Evolutionary conservation across 352 stramenopile species (phyloP).

Genomic region (Globisporangium canariense): DNA sequence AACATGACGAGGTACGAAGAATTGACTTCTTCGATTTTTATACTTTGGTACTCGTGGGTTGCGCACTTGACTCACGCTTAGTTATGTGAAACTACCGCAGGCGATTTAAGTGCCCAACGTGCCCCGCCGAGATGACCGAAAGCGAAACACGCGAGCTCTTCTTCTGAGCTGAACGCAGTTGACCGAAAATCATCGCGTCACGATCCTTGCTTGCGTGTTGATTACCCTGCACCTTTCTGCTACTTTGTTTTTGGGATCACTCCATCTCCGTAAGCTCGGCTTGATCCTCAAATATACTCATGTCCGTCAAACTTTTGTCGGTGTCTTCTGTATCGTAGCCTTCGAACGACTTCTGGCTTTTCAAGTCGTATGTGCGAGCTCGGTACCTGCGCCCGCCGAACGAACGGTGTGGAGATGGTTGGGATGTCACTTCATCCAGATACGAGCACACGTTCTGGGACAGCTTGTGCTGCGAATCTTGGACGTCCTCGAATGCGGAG

Average conservation of each 20-base stretch:
- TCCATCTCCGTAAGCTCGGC: constrained; percentile 10
- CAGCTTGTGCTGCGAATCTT: constrained; percentile 14
- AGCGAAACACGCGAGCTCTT: constrained; percentile 71
- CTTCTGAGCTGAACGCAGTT: constrained; percentile 34
- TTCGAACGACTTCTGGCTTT: background rate
- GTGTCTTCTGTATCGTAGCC: constrained; percentile 16
- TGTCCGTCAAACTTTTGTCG: constrained; percentile 16
- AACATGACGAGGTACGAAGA: constrained; percentile 65
- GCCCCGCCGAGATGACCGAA: constrained; percentile 77
- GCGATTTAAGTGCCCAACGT: constrained; percentile 88
- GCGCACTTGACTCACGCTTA: constrained; percentile 2
- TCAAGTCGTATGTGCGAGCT: background rate
- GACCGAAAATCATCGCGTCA: background rate
- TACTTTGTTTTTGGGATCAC: background rate
- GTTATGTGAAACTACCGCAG: constrained; percentile 20
- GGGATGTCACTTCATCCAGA: constrained; percentile 3
- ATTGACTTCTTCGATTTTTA: background rate
- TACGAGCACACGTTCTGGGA: constrained; percentile 18
- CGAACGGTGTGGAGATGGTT: background rate
- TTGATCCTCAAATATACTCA: constrained; percentile 17
- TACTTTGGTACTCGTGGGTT: background rate
- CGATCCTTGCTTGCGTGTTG: background rate
- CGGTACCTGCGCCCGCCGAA: background rate
- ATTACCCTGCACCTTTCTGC: background rate
- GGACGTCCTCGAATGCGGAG: constrained; percentile 19